phyloP scores from a whole-genome alignment of 306 rosid genomes.

The Sechiopsis laciniata region DNA sequence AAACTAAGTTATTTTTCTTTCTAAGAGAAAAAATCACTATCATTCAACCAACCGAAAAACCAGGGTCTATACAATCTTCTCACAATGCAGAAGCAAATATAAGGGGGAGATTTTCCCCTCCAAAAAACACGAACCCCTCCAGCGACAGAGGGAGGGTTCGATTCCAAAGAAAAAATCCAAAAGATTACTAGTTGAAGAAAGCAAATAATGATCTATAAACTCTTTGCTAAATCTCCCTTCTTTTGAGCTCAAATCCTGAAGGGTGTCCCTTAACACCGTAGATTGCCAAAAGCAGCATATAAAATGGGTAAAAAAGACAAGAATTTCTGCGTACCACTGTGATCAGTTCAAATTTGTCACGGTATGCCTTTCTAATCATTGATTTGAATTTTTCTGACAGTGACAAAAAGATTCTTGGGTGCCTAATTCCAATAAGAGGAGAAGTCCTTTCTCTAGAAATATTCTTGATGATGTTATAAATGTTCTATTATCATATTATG shows the following conservation, averaged over 20 bases:
- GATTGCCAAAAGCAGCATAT: slow-evolving; percentile 2
- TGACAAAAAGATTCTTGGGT: slow-evolving; percentile 13
- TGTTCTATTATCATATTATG: background rate
- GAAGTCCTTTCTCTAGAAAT: slow-evolving; percentile 17
- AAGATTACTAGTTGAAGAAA: background rate
- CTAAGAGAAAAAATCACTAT: too few species aligned
- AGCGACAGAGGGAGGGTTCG: too few species aligned
- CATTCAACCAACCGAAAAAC: too few species aligned
- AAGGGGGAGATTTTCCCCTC: too few species aligned
- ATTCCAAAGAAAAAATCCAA: too few species aligned
- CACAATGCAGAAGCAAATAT: too few species aligned
- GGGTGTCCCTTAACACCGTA: too few species aligned
- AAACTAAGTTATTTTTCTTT: too few species aligned
- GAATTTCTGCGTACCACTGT: background rate
- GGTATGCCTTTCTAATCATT: slow-evolving; percentile 14
- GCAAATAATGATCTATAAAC: background rate
- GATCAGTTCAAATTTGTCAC: background rate
- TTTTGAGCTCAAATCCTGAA: background rate
- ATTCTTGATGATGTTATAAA: slow-evolving; percentile 13
- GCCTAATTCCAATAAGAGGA: slow-evolving; percentile 17
- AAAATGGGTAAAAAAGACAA: background rate
- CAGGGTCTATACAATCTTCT: too few species aligned
- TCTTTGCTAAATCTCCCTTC: background rate
- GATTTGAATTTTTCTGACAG: slow-evolving; percentile 12
- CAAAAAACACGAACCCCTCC: too few species aligned